A percentile compares a stretch with the other conserved stretches of the same genome.
Conservation (phyloP, 306 rosid species). For the Glycyrrhiza uralensis region DNA sequence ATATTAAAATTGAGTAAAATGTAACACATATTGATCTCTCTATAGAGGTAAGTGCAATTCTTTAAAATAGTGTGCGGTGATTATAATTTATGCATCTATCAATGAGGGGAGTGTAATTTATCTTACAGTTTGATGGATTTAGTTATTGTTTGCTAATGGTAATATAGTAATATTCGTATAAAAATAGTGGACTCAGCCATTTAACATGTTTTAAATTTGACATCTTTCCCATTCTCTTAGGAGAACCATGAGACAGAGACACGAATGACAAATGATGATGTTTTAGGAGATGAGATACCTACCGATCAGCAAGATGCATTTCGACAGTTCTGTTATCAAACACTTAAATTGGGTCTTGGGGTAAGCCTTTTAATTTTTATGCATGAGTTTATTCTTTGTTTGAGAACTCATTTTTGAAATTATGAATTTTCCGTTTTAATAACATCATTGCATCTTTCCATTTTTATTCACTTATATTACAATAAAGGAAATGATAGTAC, state of each 20-base stretch:
- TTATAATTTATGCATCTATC: neutral
- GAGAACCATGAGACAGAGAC: conserved; percentile 56
- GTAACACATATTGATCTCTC: neutral
- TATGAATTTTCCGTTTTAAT: neutral
- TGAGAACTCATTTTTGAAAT: neutral
- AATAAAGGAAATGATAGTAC: neutral
- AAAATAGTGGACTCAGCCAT: neutral
- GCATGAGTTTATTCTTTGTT: neutral
- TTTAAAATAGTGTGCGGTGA: neutral
- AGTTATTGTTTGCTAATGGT: neutral
- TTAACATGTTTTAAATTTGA: conserved; percentile 14
- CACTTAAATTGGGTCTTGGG: conserved; percentile 75
- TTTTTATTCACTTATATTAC: conserved; percentile 15
- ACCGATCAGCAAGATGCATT: conserved; percentile 83
- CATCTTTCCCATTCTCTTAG: conserved; percentile 37
- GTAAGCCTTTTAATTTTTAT: conserved; percentile 44
- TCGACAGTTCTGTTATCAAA: conserved; percentile 87
- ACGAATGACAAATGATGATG: conserved; percentile 88
- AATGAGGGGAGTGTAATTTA: neutral
- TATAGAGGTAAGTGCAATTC: neutral
- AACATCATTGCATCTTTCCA: neutral
- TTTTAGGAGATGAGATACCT: conserved; percentile 98
- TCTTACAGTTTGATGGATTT: neutral
- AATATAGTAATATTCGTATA: neutral
- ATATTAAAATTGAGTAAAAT: neutral